These are phyloP conservation scores for Aureobasidium zeae DNA, from an alignment of 2,329 filamentous ascomycete species.

Conservation along the genomic window DNA sequence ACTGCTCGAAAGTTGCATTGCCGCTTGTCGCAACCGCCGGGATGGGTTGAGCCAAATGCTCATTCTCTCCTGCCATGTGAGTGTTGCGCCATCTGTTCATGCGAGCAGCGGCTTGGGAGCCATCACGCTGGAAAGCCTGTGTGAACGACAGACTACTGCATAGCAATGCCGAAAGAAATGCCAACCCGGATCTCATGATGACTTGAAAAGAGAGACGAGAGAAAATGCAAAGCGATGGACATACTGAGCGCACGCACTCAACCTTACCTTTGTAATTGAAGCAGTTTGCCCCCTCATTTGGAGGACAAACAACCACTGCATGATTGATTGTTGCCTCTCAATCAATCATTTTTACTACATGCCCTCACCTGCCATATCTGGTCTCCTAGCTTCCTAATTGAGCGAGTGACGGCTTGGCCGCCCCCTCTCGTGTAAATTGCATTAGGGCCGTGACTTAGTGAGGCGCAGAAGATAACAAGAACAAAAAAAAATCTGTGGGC, in stretches of 20 bases:
- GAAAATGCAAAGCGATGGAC: background rate
- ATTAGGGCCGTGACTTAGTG: conserved; percentile 6
- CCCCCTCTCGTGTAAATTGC: conserved; percentile 3
- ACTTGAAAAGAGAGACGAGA: too few species aligned
- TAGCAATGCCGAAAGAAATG: conserved; percentile 10
- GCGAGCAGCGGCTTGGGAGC: background rate
- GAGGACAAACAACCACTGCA: too few species aligned
- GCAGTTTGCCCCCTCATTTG: too few species aligned
- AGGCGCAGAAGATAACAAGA: too few species aligned
- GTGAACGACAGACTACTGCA: background rate
- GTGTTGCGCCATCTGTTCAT: background rate
- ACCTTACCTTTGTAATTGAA: too few species aligned
- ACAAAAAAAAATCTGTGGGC: background rate
- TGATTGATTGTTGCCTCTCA: too few species aligned
- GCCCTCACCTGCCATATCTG: too few species aligned
- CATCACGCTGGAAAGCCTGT: background rate
- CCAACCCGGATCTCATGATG: conserved; percentile 6
- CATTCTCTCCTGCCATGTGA: conserved; percentile 2
- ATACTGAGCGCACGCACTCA: too few species aligned
- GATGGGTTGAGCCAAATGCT: background rate
- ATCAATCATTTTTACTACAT: too few species aligned
- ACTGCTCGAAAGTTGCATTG: conserved; percentile 42
- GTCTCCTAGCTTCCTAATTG: conserved; percentile 8
- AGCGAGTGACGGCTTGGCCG: background rate
- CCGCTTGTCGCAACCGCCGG: conserved; percentile 4